A percentile compares a stretch with the other conserved stretches of the same genome.
Evolutionary conservation across 73 alveolate genomes (phyloP).

Genomic region (Paramecium bursaria): DNA sequence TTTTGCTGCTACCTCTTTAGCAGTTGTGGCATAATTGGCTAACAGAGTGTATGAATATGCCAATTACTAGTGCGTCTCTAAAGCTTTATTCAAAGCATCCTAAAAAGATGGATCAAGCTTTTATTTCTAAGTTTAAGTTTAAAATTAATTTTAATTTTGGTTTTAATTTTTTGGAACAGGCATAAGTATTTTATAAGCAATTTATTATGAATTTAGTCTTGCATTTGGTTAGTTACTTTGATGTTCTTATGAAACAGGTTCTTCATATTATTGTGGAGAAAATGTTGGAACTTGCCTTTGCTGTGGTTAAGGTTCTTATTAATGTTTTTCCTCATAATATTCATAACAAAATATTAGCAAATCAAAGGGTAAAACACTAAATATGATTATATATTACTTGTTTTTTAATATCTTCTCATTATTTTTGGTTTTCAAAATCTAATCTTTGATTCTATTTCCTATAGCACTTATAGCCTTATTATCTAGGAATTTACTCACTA

Average conservation of each 20-base stretch:
- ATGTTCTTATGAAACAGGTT: neutral
- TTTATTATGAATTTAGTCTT: neutral
- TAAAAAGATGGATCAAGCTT: no score
- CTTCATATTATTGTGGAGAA: neutral
- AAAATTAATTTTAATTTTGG: slow-evolving; percentile 1
- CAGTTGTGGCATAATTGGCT: neutral
- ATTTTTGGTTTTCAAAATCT: neutral
- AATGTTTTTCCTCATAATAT: neutral
- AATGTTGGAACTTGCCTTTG: slow-evolving; percentile 25
- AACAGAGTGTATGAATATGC: slow-evolving; percentile 8
- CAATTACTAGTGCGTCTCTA: slow-evolving; percentile 5
- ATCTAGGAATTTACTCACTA: neutral
- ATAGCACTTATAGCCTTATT: neutral
- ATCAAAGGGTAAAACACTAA: slow-evolving; percentile 35
- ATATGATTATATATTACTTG: slow-evolving; percentile 4
- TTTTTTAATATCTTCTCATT: slow-evolving; percentile 27
- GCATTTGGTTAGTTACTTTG: neutral
- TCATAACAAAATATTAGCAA: slow-evolving; percentile 32
- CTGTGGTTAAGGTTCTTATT: slow-evolving; percentile 36
- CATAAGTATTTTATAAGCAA: slow-evolving; percentile 5
- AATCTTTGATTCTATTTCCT: slow-evolving; percentile 28
- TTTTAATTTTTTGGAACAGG: neutral
- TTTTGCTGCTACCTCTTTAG: neutral
- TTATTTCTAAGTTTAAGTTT: neutral
- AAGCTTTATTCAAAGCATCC: neutral